Percentiles rank a stretch among this genome's conserved stretches.
phyloP scores from a whole-genome alignment of 495 filamentous ascomycete species.

The Aspergillus taichungensis region DNA sequence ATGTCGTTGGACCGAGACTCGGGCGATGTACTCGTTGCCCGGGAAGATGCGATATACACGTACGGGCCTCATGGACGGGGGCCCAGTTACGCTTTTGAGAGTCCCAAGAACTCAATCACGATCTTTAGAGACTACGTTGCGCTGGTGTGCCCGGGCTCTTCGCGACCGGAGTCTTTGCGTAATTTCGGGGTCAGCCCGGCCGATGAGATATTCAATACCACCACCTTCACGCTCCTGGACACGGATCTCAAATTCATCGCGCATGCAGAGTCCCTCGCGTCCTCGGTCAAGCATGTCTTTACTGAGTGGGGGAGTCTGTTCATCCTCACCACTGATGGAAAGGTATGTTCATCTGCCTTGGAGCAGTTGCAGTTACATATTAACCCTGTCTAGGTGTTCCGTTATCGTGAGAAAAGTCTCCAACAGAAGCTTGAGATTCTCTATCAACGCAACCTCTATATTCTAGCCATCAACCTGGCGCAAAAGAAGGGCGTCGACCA shows the following conservation, averaged over 20 bases:
- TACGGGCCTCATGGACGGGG: conserved; percentile 82
- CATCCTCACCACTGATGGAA: conserved; percentile 79
- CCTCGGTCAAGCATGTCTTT: conserved; percentile 71
- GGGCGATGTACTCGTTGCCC: conserved; percentile 78
- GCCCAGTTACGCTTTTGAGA: conserved; percentile 81
- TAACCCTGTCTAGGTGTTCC: conserved; percentile 52
- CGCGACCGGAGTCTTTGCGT: conserved; percentile 42
- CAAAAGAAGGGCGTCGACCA: conserved; percentile 74
- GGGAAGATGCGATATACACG: conserved; percentile 91
- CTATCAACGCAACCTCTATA: conserved; percentile 87
- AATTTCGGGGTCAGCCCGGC: conserved; percentile 59
- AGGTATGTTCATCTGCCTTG: conserved; percentile 41
- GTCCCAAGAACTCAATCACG: conserved; percentile 72
- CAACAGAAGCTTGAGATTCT: conserved; percentile 89
- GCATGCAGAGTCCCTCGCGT: conserved; percentile 74
- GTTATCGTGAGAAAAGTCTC: conserved; percentile 86
- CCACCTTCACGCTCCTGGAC: conserved; percentile 81
- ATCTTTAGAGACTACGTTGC: conserved; percentile 82
- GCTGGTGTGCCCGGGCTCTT: conserved; percentile 66
- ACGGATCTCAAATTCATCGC: conserved; percentile 86
- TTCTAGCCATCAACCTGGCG: conserved; percentile 84
- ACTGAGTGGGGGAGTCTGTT: conserved; percentile 88
- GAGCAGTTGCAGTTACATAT: not conserved
- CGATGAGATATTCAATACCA: conserved; percentile 69
- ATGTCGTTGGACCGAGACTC: conserved; percentile 77